Evolutionary conservation across 371 early-diverging fungal genomes (phyloP).

Genomic region (Capillidium rhysosporum): DNA sequence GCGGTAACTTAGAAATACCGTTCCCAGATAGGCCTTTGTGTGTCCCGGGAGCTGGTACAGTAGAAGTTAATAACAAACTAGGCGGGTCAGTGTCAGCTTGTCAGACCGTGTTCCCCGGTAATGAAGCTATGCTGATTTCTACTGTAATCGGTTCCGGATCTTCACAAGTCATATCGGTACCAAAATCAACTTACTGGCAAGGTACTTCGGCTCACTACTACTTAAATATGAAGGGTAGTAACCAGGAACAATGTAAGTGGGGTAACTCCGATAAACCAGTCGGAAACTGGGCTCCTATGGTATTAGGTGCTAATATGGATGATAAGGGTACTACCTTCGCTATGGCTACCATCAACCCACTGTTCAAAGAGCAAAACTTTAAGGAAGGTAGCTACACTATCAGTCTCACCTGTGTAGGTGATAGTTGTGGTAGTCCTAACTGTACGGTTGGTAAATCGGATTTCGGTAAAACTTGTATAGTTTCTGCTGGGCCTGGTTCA

Average conservation of each 20-base stretch:
- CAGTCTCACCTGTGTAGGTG: not conserved
- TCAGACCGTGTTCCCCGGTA: conserved; percentile 9
- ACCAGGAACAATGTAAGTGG: not conserved
- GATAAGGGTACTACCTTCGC: not conserved
- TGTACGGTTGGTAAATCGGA: not conserved
- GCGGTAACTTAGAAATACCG: not conserved
- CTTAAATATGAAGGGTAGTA: conserved; percentile 1
- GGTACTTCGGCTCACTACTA: conserved; percentile 8
- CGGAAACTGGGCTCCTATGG: conserved; percentile 9
- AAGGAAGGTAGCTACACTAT: not conserved
- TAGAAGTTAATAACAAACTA: not conserved
- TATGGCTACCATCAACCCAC: conserved; percentile 1
- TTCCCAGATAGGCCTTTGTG: conserved; percentile 3
- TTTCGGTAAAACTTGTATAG: not conserved
- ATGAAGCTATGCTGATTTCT: conserved; percentile 8
- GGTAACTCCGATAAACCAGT: not conserved
- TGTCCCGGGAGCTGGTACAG: not conserved
- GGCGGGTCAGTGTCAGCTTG: not conserved
- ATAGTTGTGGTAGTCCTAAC: not conserved
- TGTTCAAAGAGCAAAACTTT: not conserved
- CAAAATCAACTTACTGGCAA: conserved; percentile 2
- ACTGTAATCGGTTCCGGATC: not conserved
- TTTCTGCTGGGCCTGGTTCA: not conserved
- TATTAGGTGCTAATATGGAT: conserved; percentile 5
- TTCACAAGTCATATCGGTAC: not conserved